Evolutionary conservation across 2,329 filamentous ascomycete species (phyloP).

Genomic region (Fusarium stilboides): DNA sequence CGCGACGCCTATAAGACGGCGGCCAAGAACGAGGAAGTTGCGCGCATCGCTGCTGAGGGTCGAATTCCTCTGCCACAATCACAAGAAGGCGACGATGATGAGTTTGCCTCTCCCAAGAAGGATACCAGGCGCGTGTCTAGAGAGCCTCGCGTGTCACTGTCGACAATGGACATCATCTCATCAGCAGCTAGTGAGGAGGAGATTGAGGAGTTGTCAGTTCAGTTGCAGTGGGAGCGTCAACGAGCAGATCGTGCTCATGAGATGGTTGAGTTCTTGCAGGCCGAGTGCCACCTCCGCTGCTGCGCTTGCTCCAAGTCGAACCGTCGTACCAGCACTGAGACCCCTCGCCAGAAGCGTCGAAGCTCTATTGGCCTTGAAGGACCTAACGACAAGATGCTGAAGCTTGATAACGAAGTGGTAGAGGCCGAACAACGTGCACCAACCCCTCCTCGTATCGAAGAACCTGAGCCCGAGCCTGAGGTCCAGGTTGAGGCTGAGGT

Average conservation of each 20-base stretch:
- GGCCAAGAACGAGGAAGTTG: slow-evolving; percentile 80
- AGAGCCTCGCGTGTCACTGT: slow-evolving; percentile 63
- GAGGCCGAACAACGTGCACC: slow-evolving; percentile 42
- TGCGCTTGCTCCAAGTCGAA: slow-evolving; percentile 71
- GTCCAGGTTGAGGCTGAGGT: slow-evolving; percentile 14
- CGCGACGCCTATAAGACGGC: slow-evolving; percentile 81
- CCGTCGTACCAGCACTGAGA: slow-evolving; percentile 27
- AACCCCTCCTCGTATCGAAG: slow-evolving; percentile 40
- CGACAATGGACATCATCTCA: slow-evolving; percentile 66
- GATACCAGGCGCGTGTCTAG: slow-evolving; percentile 59
- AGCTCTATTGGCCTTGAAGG: slow-evolving; percentile 47
- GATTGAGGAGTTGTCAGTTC: slow-evolving; percentile 68
- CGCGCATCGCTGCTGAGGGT: slow-evolving; percentile 80
- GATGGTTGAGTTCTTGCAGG: slow-evolving; percentile 81
- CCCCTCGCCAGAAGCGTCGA: slow-evolving; percentile 44
- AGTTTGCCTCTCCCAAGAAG: slow-evolving; percentile 75
- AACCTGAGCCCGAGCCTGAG: slow-evolving; percentile 34
- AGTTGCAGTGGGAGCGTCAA: slow-evolving; percentile 72
- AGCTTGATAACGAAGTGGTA: slow-evolving; percentile 53
- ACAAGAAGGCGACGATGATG: slow-evolving; percentile 71
- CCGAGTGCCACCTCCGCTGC: slow-evolving; percentile 79
- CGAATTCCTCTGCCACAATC: slow-evolving; percentile 74
- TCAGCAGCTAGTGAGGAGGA: slow-evolving; percentile 71
- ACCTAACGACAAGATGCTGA: slow-evolving; percentile 54
- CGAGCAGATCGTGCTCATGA: slow-evolving; percentile 79